Evolutionary conservation across 2,329 filamentous ascomycete species (phyloP), one percentile per base, ranked within the genome.

Genomic region (Neoarthrinium moseri): DNA sequence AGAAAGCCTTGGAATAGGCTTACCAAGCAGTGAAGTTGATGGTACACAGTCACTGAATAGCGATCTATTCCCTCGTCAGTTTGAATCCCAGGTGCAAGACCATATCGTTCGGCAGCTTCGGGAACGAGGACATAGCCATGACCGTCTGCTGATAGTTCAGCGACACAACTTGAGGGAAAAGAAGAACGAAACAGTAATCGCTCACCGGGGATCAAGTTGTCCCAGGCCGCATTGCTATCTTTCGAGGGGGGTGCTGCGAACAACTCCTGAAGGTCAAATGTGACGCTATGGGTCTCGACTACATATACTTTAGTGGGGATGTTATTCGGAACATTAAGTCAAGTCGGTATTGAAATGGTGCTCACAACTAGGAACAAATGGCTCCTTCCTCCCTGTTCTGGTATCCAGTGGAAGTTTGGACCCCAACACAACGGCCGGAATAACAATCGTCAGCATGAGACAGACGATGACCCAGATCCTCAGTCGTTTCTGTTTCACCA

Each of bases 11-110:
- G 8, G 38, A 15, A 26, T 30, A 30, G 4, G 11, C 26, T 17
- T 29, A 41, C 38, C 1, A 41, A 18, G 22, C 38, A 41, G 17
- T 41, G 38, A 1, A 41, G 24, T 32, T 41, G 38, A 11, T 41
- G 38, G 10, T 18, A 41, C 17, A 41, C 24, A 20, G 38, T 12
- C 6, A 41, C 10, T 5, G 12, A n/a, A 18, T 34, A 34, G 10
- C 32, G 32, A 34, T 34, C 32, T n/a, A 34, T 17, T 4, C 32
- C 32, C n/a, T 15, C 2, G 32, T 18, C 10, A n/a, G 32, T 34
- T 8, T 15, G 32, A 34, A 34, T 34, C 6, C 32, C 32, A 3
- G 12, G 12, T 3, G 10, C 4, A 3, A 34, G 32, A 17, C 32
- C 32, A 17, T 34, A 34, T 6, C n/a, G 12, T 3, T 34, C 32